phyloP scores from a whole-genome alignment of 2,329 filamentous ascomycete genomes.

The Triangularia setosa region DNA sequence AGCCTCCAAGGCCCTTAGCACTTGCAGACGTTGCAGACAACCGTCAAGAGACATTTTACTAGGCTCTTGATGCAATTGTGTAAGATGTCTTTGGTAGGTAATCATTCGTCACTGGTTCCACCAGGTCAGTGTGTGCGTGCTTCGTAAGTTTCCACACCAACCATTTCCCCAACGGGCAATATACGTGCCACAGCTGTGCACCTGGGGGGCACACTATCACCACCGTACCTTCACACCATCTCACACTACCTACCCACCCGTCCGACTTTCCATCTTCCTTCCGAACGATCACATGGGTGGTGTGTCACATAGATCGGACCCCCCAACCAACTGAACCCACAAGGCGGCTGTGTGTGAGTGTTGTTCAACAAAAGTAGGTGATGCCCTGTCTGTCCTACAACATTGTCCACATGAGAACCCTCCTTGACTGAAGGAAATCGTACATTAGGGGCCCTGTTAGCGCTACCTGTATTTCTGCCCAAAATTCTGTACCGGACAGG shows the following conservation, averaged over 20 bases:
- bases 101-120: background rate
- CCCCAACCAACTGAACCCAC: background rate
- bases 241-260: background rate
- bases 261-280: background rate
- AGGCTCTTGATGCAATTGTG: background rate
- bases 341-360: too few species aligned
- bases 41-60: too few species aligned
- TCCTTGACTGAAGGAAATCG: too few species aligned
- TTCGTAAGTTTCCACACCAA: background rate
- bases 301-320: background rate
- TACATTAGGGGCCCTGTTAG: too few species aligned
- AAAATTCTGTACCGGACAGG: too few species aligned
- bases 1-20: too few species aligned
- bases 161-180: background rate
- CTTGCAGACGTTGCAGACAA: too few species aligned
- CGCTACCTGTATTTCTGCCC: too few species aligned
- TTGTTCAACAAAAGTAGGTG: too few species aligned
- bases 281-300: background rate
- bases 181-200: background rate
- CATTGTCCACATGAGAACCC: too few species aligned
- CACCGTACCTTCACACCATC: background rate
- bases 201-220: background rate
- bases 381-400: too few species aligned
- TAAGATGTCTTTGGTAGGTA: background rate
- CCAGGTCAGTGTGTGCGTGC: background rate